Conservation (phyloP, 2,329 filamentous ascomycete genomes). For the Botrytis galanthina region DNA sequence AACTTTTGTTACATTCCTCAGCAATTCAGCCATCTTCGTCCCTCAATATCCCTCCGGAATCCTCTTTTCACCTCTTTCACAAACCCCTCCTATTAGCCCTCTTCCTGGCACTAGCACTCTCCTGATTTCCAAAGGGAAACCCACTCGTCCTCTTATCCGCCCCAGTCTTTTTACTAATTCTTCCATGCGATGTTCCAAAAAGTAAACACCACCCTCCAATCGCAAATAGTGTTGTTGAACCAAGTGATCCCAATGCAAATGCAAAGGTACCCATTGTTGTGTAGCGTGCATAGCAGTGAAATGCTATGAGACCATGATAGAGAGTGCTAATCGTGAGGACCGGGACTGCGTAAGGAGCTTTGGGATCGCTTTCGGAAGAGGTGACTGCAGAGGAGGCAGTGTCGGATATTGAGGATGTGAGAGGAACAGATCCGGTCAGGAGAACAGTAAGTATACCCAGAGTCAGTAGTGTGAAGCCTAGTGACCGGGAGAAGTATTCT, state of each 20-base stretch:
- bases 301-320: constrained; percentile 56
- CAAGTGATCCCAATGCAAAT: constrained; percentile 52
- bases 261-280: constrained; percentile 48
- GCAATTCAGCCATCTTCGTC: neutral
- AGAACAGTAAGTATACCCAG: constrained; percentile 56
- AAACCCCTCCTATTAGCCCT: constrained; percentile 22
- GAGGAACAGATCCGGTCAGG: constrained; percentile 62
- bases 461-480: constrained; percentile 58
- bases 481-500: constrained; percentile 59
- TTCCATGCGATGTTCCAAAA: constrained; percentile 50
- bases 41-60: neutral
- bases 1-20: neutral
- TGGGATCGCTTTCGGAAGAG: constrained; percentile 46
- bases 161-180: constrained; percentile 61
- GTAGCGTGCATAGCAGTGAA: constrained; percentile 61
- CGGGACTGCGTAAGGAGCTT: constrained; percentile 57
- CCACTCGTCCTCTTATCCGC: constrained; percentile 65
- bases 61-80: neutral
- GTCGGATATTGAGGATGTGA: constrained; percentile 45
- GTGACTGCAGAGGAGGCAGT: constrained; percentile 40
- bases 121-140: constrained; percentile 62
- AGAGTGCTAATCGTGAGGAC: constrained; percentile 56
- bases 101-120: constrained; percentile 40
- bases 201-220: constrained; percentile 58
- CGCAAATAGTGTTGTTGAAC: constrained; percentile 49